These are phyloP conservation scores for Rhizoclosmatium sp. DNA, from an alignment of 192 early-diverging fungal genomes.

Conservation along the genomic window DNA sequence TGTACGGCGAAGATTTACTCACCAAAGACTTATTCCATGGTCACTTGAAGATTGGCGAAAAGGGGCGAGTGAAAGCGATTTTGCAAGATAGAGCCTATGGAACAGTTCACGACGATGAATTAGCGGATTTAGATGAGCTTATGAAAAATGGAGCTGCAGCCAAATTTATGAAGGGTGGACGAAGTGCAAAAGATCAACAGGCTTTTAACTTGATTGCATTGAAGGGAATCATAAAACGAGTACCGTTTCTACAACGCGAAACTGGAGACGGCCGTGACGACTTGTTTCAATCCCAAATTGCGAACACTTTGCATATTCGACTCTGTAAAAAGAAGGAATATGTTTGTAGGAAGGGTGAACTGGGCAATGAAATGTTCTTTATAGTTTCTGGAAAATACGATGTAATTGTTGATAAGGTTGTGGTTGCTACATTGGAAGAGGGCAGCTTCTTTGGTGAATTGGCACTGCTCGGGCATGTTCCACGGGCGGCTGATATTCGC, in stretches of 20 bases:
- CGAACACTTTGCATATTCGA: neutral
- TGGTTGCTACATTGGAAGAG: neutral
- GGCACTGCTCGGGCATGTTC: neutral
- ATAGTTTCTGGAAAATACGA: neutral
- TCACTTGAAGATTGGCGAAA: slow-evolving; percentile 19
- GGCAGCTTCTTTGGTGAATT: slow-evolving; percentile 17
- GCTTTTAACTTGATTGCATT: neutral
- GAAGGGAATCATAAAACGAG: slow-evolving; percentile 29
- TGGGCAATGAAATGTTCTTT: slow-evolving; percentile 19
- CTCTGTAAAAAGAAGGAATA: slow-evolving; percentile 6
- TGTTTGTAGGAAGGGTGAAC: slow-evolving; percentile 27
- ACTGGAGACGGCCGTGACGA: slow-evolving; percentile 28
- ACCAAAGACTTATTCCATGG: slow-evolving; percentile 4
- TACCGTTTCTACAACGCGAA: slow-evolving; percentile 23
- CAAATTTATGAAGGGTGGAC: neutral
- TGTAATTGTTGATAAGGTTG: neutral
- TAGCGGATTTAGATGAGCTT: slow-evolving; percentile 18
- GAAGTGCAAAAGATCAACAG: neutral
- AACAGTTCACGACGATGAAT: slow-evolving; percentile 12
- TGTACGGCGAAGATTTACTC: slow-evolving; percentile 28
- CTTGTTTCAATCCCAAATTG: slow-evolving; percentile 22
- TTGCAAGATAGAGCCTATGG: slow-evolving; percentile 18
- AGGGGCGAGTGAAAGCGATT: slow-evolving; percentile 27
- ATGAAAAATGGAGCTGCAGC: slow-evolving; percentile 2
- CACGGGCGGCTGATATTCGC: slow-evolving; percentile 4